A percentile compares a stretch with the other conserved stretches of the same genome.
These are phyloP conservation scores for Debaryomycetaceae sp. DNA, from an alignment of 1,139 yeast species.

Conservation along the genomic window DNA sequence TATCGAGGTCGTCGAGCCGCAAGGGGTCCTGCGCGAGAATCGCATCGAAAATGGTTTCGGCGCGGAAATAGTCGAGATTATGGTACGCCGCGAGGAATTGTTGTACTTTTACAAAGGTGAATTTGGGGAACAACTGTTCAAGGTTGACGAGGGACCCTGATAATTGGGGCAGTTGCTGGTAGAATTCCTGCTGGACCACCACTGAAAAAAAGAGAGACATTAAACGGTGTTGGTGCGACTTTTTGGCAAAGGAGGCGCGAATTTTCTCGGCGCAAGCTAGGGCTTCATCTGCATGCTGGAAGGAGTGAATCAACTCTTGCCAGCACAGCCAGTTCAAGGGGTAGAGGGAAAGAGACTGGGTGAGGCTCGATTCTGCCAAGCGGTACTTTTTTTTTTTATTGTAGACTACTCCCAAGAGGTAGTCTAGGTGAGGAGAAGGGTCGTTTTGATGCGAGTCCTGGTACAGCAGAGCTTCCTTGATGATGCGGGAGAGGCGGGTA, in stretches of 20 bases:
- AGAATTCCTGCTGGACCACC: constrained; percentile 69
- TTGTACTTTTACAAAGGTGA: constrained; percentile 67
- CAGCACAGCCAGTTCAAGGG: constrained; percentile 95
- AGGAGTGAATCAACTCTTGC: constrained; percentile 66
- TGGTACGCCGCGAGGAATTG: constrained; percentile 75
- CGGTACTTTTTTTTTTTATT: constrained; percentile 49
- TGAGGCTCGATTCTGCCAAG: constrained; percentile 49
- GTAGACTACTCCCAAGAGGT: constrained; percentile 57
- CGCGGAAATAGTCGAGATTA: constrained; percentile 65
- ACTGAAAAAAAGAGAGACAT: constrained; percentile 66
- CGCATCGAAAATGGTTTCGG: constrained; percentile 71
- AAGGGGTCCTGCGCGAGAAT: constrained; percentile 72
- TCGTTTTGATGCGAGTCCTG: constrained; percentile 17
- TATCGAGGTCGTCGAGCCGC: constrained; percentile 81
- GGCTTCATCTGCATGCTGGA: constrained; percentile 58
- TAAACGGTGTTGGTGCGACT: constrained; percentile 17
- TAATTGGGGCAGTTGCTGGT: constrained; percentile 50
- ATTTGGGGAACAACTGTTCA: constrained; percentile 50
- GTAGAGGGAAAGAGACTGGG: constrained; percentile 47
- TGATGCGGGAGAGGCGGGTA: constrained; percentile 29
- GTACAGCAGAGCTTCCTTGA: constrained; percentile 20
- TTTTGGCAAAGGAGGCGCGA: constrained; percentile 9
- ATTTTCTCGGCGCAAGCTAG: constrained; percentile 32
- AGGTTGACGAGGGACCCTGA: constrained; percentile 38
- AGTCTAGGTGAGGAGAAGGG: constrained; percentile 54